Percentiles rank a stretch among this genome's conserved stretches.
Conservation (phyloP, 2,329 filamentous ascomycete genomes). For the Endothia cerciana region DNA sequence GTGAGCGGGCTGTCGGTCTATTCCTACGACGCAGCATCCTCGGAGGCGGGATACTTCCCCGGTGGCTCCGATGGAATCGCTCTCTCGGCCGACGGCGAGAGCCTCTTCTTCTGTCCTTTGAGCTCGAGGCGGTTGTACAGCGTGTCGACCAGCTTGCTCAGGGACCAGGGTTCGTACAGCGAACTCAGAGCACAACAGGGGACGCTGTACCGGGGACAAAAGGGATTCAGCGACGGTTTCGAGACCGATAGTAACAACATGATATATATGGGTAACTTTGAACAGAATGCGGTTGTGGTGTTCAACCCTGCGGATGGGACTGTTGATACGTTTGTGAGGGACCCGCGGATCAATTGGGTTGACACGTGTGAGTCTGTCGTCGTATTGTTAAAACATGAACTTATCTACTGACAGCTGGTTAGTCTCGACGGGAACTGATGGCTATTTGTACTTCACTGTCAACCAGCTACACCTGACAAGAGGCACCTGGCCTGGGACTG, state of each 20-base stretch:
- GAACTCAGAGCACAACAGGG: constrained; percentile 49
- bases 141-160: constrained; percentile 44
- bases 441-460: constrained; percentile 57
- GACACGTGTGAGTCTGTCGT: constrained; percentile 44
- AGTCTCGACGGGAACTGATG: constrained; percentile 47
- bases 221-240: constrained; percentile 55
- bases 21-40: constrained; percentile 40
- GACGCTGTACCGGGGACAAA: constrained; percentile 48
- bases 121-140: constrained; percentile 48
- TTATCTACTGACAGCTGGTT: not conserved
- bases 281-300: constrained; percentile 51
- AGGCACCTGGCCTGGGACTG: constrained; percentile 27
- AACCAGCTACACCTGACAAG: constrained; percentile 47
- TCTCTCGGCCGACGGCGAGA: constrained; percentile 50
- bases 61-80: constrained; percentile 57
- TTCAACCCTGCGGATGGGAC: constrained; percentile 47
- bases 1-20: constrained; percentile 54
- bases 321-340: constrained; percentile 47
- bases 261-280: constrained; percentile 54
- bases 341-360: constrained; percentile 48
- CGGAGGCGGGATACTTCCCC: constrained; percentile 41
- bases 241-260: constrained; percentile 54
- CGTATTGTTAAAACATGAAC: not conserved
- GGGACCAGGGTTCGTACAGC: constrained; percentile 40
- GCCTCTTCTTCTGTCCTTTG: constrained; percentile 50